These are phyloP conservation scores for Crithidia expoeki DNA, from an alignment of 208 protist species.

Conservation along the genomic window DNA sequence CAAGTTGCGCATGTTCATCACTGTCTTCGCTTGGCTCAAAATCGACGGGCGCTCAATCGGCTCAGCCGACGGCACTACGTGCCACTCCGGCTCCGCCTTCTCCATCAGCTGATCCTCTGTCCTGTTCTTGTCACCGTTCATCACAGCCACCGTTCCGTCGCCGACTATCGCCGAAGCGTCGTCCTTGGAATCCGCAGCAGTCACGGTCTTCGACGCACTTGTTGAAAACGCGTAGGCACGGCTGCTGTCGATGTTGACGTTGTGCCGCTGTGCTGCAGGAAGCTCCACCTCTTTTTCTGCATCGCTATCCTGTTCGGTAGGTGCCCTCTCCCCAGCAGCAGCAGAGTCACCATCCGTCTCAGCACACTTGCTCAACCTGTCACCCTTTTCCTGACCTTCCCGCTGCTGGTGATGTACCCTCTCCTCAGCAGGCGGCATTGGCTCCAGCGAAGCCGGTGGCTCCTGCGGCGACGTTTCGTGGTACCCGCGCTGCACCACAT, in stretches of 20 bases:
- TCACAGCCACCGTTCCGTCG: slow-evolving; percentile 1
- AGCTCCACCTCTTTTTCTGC: slow-evolving; percentile 19
- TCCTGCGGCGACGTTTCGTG: not conserved
- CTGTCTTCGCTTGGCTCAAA: slow-evolving; percentile 36
- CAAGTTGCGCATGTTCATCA: slow-evolving; percentile 43
- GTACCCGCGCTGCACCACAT: not conserved
- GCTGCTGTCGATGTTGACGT: not conserved
- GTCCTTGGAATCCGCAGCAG: not conserved
- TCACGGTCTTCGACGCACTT: not conserved
- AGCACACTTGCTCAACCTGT: not conserved
- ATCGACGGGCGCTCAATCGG: slow-evolving; percentile 31
- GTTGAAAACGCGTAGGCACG: not conserved
- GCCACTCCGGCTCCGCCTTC: slow-evolving; percentile 41
- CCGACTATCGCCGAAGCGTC: not conserved
- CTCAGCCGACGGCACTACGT: slow-evolving; percentile 27
- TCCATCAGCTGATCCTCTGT: slow-evolving; percentile 30
- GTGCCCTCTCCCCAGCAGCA: not conserved
- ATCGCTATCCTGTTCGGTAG: not conserved
- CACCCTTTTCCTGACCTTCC: not conserved
- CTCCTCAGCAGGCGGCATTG: not conserved
- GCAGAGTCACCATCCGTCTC: not conserved
- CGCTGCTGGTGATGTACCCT: not conserved
- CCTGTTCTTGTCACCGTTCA: not conserved
- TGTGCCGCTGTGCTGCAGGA: slow-evolving; percentile 4
- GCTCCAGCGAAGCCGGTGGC: not conserved